A percentile compares a stretch with the other conserved stretches of the same genome.
phyloP scores from a whole-genome alignment of 2,329 filamentous ascomycete genomes.

The Cladobotryum mycophilum region DNA sequence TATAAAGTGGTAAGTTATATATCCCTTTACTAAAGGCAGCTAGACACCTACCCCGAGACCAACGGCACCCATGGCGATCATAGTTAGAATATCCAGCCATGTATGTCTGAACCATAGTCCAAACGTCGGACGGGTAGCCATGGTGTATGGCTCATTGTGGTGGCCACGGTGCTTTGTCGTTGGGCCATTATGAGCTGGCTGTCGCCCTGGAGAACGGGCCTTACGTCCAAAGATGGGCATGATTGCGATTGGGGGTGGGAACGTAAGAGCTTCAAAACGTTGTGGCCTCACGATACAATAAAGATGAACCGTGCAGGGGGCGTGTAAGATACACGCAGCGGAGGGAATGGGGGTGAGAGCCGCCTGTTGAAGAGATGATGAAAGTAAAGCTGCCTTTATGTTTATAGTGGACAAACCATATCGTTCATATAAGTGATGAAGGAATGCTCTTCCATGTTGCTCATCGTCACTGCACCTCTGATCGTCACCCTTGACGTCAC shows the following conservation, averaged over 20 bases:
- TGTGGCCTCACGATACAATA: too few relatives aligned
- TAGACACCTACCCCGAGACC: constrained; percentile 54
- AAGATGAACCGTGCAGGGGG: too few relatives aligned
- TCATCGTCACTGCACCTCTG: too few relatives aligned
- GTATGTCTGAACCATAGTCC: constrained; percentile 65
- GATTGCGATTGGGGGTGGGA: background rate
- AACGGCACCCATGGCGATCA: constrained; percentile 58
- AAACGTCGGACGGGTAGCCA: constrained; percentile 51
- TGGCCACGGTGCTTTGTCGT: background rate
- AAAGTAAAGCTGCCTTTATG: too few relatives aligned
- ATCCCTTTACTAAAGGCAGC: background rate
- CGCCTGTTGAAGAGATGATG: too few relatives aligned
- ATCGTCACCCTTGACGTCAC: too few relatives aligned
- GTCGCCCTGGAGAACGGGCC: background rate
- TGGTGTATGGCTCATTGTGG: constrained; percentile 26
- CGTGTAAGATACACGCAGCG: too few relatives aligned
- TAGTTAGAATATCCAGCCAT: constrained; percentile 62
- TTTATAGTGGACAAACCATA: too few relatives aligned
- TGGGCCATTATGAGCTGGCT: background rate
- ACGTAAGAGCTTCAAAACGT: too few relatives aligned
- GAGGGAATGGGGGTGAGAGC: too few relatives aligned
- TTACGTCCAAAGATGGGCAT: constrained; percentile 8
- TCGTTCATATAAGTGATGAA: too few relatives aligned
- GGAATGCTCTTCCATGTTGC: too few relatives aligned
- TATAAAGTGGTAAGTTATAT: constrained; percentile 19